Percentiles rank a stretch among this genome's conserved stretches.
These are phyloP conservation scores for Pulveroboletus sp. DNA, from an alignment of 768 basidiomycete genomes.

Conservation along the genomic window DNA sequence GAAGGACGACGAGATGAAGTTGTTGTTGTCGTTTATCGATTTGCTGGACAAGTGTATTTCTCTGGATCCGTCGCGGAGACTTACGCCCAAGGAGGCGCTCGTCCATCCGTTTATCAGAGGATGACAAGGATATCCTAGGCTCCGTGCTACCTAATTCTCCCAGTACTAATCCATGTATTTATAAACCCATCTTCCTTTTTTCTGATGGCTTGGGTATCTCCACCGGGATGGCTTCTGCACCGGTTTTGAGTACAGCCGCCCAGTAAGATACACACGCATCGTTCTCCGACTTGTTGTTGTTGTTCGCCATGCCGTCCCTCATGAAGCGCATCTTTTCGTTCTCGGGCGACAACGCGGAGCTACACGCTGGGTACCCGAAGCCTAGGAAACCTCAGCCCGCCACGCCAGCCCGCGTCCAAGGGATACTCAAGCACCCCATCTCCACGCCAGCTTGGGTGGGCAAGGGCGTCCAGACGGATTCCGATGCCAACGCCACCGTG, in stretches of 20 bases:
- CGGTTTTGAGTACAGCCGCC: no score
- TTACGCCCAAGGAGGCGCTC: slow-evolving; percentile 89
- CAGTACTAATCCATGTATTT: slow-evolving; percentile 1
- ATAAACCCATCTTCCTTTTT: neutral
- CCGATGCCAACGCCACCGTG: neutral
- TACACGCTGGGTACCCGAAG: neutral
- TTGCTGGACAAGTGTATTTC: slow-evolving; percentile 87
- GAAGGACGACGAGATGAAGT: slow-evolving; percentile 85
- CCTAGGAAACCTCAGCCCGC: no score
- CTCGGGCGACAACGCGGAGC: neutral
- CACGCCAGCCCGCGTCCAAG: no score
- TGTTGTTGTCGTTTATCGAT: slow-evolving; percentile 80
- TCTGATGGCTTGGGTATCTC: no score
- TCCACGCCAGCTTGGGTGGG: neutral
- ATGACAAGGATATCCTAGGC: slow-evolving; percentile 32
- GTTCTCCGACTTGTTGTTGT: neutral
- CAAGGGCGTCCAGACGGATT: no score
- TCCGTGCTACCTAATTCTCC: slow-evolving; percentile 13
- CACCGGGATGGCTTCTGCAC: no score
- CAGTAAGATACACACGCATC: no score
- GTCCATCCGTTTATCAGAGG: slow-evolving; percentile 82
- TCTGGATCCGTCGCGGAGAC: slow-evolving; percentile 81
- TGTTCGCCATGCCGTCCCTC: slow-evolving; percentile 13
- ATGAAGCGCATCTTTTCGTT: slow-evolving; percentile 15
- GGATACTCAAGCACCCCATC: neutral